These are phyloP conservation scores for Ophiostoma populinum DNA, from an alignment of 2,329 filamentous ascomycete genomes.

Conservation along the genomic window DNA sequence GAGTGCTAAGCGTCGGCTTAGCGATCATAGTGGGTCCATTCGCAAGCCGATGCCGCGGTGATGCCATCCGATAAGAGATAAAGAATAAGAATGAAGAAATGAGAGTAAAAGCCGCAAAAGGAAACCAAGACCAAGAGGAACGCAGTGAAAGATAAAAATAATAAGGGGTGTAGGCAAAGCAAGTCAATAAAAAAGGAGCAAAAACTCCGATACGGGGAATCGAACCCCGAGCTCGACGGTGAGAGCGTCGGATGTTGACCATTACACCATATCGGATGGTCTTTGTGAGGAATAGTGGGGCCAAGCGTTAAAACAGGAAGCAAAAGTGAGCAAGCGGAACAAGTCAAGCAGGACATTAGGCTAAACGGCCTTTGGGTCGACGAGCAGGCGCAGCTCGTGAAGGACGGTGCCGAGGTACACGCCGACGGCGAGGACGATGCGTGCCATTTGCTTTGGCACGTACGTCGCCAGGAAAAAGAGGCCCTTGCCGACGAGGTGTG, in stretches of 20 bases:
- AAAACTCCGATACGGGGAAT: constrained; percentile 12
- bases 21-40: too few species aligned
- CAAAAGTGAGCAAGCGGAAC: neutral
- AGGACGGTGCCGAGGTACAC: neutral
- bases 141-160: neutral
- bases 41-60: too few species aligned
- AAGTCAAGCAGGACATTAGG: too few species aligned
- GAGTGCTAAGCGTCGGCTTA: too few species aligned
- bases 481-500: too few species aligned
- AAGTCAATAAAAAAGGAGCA: neutral
- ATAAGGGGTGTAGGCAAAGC: neutral
- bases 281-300: constrained; percentile 21
- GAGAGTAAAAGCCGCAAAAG: too few species aligned
- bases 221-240: constrained; percentile 12
- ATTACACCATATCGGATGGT: constrained; percentile 12
- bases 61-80: too few species aligned
- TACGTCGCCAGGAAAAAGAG: too few species aligned
- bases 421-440: constrained; percentile 2
- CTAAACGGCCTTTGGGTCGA: constrained; percentile 6
- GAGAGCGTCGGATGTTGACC: constrained; percentile 12
- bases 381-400: constrained; percentile 3
- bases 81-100: too few species aligned
- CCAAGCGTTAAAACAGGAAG: constrained; percentile 15
- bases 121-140: too few species aligned
- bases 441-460: constrained; percentile 5